These are phyloP conservation scores for Cryoendolithus antarcticus DNA, from an alignment of 2,329 filamentous ascomycete genomes.

Conservation along the genomic window DNA sequence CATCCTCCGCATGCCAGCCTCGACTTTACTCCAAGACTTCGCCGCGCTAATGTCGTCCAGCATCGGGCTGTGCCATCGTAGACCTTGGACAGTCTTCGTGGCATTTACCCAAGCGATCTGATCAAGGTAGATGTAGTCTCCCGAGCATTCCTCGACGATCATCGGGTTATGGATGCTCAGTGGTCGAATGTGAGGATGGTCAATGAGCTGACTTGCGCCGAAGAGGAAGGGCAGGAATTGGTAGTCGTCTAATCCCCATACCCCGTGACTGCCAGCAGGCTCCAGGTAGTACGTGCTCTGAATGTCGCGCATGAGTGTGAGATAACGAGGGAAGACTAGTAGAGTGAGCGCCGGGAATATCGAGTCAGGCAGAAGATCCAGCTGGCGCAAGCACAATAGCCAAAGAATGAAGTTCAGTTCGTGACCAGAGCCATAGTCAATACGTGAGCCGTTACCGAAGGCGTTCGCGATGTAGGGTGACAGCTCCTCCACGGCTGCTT, in stretches of 20 bases:
- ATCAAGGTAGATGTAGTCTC: slow-evolving; percentile 79
- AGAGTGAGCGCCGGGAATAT: slow-evolving; percentile 69
- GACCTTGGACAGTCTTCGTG: slow-evolving; percentile 87
- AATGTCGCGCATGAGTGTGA: slow-evolving; percentile 72
- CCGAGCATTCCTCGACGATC: slow-evolving; percentile 71
- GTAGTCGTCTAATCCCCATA: slow-evolving; percentile 42
- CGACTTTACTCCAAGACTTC: slow-evolving; percentile 83
- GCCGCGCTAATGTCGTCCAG: slow-evolving; percentile 91
- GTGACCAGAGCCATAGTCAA: slow-evolving; percentile 95
- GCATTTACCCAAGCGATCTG: slow-evolving; percentile 91
- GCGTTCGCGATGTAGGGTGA: slow-evolving; percentile 70
- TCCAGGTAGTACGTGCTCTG: slow-evolving; percentile 94
- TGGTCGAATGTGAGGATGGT: slow-evolving; percentile 49
- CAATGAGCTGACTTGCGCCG: slow-evolving; percentile 42
- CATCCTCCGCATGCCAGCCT: slow-evolving; percentile 93
- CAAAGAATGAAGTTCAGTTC: slow-evolving; percentile 96
- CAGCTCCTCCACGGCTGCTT: slow-evolving; percentile 53
- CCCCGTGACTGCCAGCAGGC: slow-evolving; percentile 46
- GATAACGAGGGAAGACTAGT: slow-evolving; percentile 68
- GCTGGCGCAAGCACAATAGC: slow-evolving; percentile 84
- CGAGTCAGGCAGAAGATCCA: slow-evolving; percentile 48
- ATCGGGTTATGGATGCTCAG: slow-evolving; percentile 70
- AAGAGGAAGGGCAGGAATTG: slow-evolving; percentile 42
- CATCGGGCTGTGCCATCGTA: slow-evolving; percentile 97
- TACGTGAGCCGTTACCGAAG: slow-evolving; percentile 73